Base-by-base conservation (phyloP, 352 stramenopile genomes). In the Peronospora belbahrii region DNA sequence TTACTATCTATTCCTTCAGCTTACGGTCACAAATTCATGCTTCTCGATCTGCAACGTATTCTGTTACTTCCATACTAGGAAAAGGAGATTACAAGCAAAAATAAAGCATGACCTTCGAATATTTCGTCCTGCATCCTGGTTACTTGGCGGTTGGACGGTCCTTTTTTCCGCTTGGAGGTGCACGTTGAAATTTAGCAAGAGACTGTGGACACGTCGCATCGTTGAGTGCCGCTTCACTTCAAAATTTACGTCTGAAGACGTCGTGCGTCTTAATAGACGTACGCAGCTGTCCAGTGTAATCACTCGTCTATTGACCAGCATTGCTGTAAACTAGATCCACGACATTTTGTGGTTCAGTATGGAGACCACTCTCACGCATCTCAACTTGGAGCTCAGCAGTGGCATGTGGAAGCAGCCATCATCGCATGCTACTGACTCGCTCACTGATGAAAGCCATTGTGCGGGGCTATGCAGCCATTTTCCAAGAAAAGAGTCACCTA, bases 341-440 rank as follows among this genome's bases (percentile, higher is more conserved):
- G 3, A n/a, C n/a, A n/a, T 15, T 1, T 33, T 11, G 6, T 20
- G 4, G 11, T 36, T 20, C 23, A 41, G 0, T 8, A 85, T 85
- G 74, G 68, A 85, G 46, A 74, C 77, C 53, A 70, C 83, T 48
- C 66, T 85, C 56, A 68, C 74, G n/a, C 74, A 70, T 1, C 41
- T 82, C 44, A 67, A 85, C 60, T 39, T 77, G 22, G 52, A 70
- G 24, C 68, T 70, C 41, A 56, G 48, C 36, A 48, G 48, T 6
- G 46, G 67, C 42, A 31, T 59, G 39, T 59, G 56, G 59, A 59
- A 52, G 33, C 60, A 59, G 60, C 46, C 52, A 30, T 39, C 41
- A 22, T 56, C 50, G 32, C 54, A 49, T 1, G 15, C 52, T 4
- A 23, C 55, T 36, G 65, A n/a, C n/a, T n/a, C n/a, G n/a, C n/a